phyloP scores from a whole-genome alignment of 2,329 filamentous ascomycete genomes.

The Thelonectria olida region DNA sequence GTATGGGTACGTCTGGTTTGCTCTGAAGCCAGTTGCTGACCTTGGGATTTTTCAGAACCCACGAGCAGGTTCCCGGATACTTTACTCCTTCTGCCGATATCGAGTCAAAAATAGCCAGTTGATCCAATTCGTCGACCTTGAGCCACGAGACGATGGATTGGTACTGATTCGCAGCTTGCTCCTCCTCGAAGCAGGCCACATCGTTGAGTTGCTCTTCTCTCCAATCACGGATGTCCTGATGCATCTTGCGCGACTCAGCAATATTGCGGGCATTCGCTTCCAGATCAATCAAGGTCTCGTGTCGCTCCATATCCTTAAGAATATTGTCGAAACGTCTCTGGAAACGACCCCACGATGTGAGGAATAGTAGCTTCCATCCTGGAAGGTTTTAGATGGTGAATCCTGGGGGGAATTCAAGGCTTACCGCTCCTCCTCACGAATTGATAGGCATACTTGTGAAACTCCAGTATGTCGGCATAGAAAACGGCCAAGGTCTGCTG shows the following conservation, averaged over 20 bases:
- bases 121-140: conserved; percentile 16
- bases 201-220: conserved; percentile 16
- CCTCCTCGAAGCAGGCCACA: neutral
- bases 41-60: conserved; percentile 17
- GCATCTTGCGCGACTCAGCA: conserved; percentile 30
- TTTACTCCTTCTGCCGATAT: neutral
- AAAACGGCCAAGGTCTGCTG: conserved; percentile 53
- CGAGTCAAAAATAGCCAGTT: conserved; percentile 15
- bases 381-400: conserved; percentile 14
- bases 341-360: conserved; percentile 51
- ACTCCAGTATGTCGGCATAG: conserved; percentile 59
- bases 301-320: conserved; percentile 43
- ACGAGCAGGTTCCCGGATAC: conserved; percentile 15
- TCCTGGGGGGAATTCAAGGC: neutral
- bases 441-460: conserved; percentile 57
- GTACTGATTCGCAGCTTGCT: conserved; percentile 12
- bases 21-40: conserved; percentile 5
- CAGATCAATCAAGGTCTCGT: conserved; percentile 44
- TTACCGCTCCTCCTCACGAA: conserved; percentile 50
- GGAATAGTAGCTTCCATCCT: conserved; percentile 49
- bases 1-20: conserved; percentile 5
- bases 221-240: conserved; percentile 22
- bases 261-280: conserved; percentile 45
- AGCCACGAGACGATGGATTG: conserved; percentile 24
- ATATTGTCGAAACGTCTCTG: conserved; percentile 45